phyloP scores from a whole-genome alignment of 179 eudicot species.

The Actinidia chinensis region DNA sequence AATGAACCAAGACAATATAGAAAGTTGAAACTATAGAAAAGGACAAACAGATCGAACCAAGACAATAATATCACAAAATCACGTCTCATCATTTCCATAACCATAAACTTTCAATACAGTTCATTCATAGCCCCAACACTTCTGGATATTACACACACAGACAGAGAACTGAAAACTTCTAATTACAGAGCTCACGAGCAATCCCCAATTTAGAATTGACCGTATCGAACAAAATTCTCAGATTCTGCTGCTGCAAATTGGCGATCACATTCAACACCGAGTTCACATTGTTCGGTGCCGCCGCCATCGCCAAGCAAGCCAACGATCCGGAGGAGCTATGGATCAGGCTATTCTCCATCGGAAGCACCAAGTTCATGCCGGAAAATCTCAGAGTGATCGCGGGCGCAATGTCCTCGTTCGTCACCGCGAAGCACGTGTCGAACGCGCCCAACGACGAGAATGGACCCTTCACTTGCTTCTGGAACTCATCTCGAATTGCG shows the following conservation, averaged over 20 bases:
- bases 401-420: constrained; percentile 54
- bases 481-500: constrained; percentile 60
- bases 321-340: constrained; percentile 65
- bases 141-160: not conserved
- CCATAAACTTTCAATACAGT: not conserved
- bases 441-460: constrained; percentile 65
- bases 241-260: constrained; percentile 87
- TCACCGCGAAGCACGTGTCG: constrained; percentile 75
- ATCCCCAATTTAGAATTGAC: constrained; percentile 71
- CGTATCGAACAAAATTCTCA: constrained; percentile 70
- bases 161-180: not conserved
- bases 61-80: too few species aligned
- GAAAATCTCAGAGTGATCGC: constrained; percentile 55
- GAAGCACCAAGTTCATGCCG: constrained; percentile 61
- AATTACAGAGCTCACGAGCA: constrained; percentile 77
- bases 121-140: not conserved
- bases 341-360: constrained; percentile 76
- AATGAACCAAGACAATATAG: too few species aligned
- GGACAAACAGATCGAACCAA: too few species aligned
- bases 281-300: constrained; percentile 56
- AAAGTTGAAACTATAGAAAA: too few species aligned
- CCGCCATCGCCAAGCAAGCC: constrained; percentile 86
- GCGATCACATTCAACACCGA: constrained; percentile 77
- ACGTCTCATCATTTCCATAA: too few species aligned
- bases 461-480: constrained; percentile 63